Conservation (phyloP, 2,329 filamentous ascomycete species). For the Xylariaceae sp. region DNA sequence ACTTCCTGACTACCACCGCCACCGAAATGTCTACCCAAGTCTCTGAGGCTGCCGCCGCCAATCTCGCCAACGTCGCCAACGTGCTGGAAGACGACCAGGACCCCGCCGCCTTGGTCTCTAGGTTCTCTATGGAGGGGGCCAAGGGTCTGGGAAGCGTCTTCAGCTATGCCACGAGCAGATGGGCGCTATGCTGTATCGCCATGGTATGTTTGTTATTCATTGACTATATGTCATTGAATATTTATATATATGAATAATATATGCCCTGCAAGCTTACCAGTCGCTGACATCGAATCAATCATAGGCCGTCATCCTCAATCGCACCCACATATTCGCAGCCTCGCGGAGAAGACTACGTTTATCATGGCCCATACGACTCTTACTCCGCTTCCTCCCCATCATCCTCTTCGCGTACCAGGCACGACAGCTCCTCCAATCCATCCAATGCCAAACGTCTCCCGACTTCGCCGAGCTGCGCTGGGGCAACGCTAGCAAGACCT, state of each 20-base stretch:
- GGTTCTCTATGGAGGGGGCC: conserved; percentile 59
- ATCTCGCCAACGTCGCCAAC: conserved; percentile 39
- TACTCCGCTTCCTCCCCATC: conserved; percentile 72
- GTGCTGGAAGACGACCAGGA: conserved; percentile 48
- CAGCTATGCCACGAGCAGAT: conserved; percentile 86
- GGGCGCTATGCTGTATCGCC: conserved; percentile 85
- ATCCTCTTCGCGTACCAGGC: conserved; percentile 70
- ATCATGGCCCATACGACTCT: conserved; percentile 70
- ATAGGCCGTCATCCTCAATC: conserved; percentile 81
- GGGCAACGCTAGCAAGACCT: conserved; percentile 65
- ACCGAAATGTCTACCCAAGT: conserved; percentile 46
- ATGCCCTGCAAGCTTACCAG: background rate
- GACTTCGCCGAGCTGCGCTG: conserved; percentile 71
- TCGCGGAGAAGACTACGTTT: conserved; percentile 79
- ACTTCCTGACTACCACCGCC: conserved; percentile 57
- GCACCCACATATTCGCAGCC: conserved; percentile 91
- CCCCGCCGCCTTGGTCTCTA: conserved; percentile 45
- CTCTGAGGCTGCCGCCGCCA: conserved; percentile 37
- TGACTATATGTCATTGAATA: background rate
- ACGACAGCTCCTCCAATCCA: conserved; percentile 73
- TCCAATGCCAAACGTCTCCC: conserved; percentile 87
- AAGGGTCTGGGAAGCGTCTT: conserved; percentile 84
- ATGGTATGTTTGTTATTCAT: conserved; percentile 55
- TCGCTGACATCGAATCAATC: conserved; percentile 13
- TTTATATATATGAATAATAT: too few species aligned